phyloP scores from a whole-genome alignment of 1,284 basidiomycete species.

The Rhodotorula sp. region DNA sequence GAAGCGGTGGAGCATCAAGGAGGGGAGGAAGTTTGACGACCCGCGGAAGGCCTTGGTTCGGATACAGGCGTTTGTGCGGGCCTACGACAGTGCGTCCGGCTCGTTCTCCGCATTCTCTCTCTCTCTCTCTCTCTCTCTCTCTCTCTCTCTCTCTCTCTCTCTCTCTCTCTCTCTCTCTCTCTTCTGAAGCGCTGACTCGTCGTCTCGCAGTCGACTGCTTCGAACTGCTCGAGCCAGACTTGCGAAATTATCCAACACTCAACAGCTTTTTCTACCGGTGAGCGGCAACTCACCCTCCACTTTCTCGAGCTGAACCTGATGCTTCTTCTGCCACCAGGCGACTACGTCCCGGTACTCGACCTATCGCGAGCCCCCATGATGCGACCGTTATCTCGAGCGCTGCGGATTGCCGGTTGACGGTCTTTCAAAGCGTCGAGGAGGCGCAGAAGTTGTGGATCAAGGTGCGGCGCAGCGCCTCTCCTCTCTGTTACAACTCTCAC shows the following conservation, averaged over 20 bases:
- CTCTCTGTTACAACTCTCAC: neutral
- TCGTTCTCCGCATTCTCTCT: no score
- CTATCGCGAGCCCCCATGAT: conserved; percentile 68
- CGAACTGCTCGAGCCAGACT: neutral
- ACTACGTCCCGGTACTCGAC: conserved; percentile 78
- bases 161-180: no score
- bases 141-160: no score
- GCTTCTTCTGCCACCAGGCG: conserved; percentile 71
- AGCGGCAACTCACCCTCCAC: neutral
- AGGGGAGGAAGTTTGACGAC: conserved; percentile 51
- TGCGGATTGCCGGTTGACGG: conserved; percentile 84
- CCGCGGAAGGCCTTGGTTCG: conserved; percentile 51
- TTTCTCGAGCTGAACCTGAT: conserved; percentile 57
- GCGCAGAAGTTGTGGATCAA: conserved; percentile 96
- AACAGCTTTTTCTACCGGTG: conserved; percentile 75
- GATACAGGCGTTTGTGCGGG: conserved; percentile 68
- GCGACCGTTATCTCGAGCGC: conserved; percentile 81
- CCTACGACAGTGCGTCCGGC: conserved; percentile 56
- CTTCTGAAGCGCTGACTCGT: neutral
- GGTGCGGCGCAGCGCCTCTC: conserved; percentile 48
- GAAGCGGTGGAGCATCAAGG: conserved; percentile 9
- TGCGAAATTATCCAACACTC: conserved; percentile 56
- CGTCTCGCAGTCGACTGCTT: neutral
- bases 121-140: no score
- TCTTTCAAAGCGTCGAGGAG: conserved; percentile 76